A percentile compares a stretch with the other conserved stretches of the same genome.
These are phyloP conservation scores for Cyclocybe cylindracea DNA, from an alignment of 768 basidiomycete species.

Conservation along the genomic window DNA sequence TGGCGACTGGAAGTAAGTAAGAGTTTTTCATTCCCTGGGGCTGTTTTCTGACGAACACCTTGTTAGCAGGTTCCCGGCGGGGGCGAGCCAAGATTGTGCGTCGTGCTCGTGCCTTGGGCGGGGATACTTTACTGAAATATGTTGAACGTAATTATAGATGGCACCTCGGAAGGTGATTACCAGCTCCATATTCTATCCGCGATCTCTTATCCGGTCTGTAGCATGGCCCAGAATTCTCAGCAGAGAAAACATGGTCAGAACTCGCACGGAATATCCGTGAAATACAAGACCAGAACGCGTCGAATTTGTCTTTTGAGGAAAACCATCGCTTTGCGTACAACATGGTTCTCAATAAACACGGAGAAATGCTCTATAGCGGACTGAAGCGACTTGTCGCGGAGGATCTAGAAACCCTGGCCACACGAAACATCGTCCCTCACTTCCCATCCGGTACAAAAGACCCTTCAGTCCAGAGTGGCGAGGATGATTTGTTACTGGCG, in stretches of 20 bases:
- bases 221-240: slow-evolving; percentile 76
- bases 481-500: slow-evolving; percentile 84
- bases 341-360: slow-evolving; percentile 86
- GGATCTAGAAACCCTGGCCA: slow-evolving; percentile 81
- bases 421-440: slow-evolving; percentile 72
- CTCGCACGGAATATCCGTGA: slow-evolving; percentile 86
- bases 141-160: slow-evolving; percentile 30
- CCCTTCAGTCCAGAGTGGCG: slow-evolving; percentile 73
- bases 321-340: slow-evolving; percentile 94
- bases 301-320: slow-evolving; percentile 75
- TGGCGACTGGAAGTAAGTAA: slow-evolving; percentile 18
- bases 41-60: slow-evolving; percentile 1
- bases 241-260: slow-evolving; percentile 81
- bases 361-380: slow-evolving; percentile 85
- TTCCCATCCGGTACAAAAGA: slow-evolving; percentile 81
- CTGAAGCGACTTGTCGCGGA: slow-evolving; percentile 76
- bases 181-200: not conserved
- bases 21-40: slow-evolving; percentile 5
- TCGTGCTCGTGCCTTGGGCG: slow-evolving; percentile 7
- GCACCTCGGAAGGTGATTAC: slow-evolving; percentile 44
- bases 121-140: not conserved
- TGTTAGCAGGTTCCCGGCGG: slow-evolving; percentile 34
- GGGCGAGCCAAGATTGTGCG: slow-evolving; percentile 49
- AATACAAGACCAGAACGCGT: slow-evolving; percentile 93
- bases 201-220: slow-evolving; percentile 25